Conservation (phyloP, 2,329 filamentous ascomycete species). For the Venturia pyrina region DNA sequence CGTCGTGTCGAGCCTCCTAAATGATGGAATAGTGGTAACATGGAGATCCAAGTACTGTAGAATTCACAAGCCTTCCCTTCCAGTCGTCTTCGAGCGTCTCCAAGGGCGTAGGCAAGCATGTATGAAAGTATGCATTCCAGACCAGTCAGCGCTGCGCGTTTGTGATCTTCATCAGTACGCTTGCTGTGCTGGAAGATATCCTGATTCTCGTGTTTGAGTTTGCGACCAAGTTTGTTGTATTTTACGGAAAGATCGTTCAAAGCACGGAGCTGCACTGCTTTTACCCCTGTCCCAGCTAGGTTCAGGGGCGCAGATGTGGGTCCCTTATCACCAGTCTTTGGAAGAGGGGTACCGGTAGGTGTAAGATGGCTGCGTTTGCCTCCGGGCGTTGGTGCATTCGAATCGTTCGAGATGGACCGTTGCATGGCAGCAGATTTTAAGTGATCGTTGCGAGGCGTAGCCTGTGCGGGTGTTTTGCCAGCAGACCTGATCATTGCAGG, state of each 20-base stretch:
- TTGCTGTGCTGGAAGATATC: slow-evolving; percentile 15
- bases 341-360: slow-evolving; percentile 1
- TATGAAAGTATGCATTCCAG: slow-evolving; percentile 38
- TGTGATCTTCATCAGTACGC: slow-evolving; percentile 22
- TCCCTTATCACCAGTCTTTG: slow-evolving; percentile 15
- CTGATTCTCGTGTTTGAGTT: slow-evolving; percentile 32
- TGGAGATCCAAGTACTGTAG: slow-evolving; percentile 16
- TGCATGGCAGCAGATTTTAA: slow-evolving; percentile 21
- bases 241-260: slow-evolving; percentile 30
- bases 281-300: slow-evolving; percentile 18
- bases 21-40: slow-evolving; percentile 26
- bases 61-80: slow-evolving; percentile 24
- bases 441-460: slow-evolving; percentile 4
- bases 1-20: slow-evolving; percentile 24
- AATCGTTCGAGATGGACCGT: slow-evolving; percentile 21
- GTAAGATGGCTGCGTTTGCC: background rate
- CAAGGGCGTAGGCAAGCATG: slow-evolving; percentile 27
- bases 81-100: slow-evolving; percentile 22
- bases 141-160: slow-evolving; percentile 30
- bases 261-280: slow-evolving; percentile 22
- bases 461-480: background rate
- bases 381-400: slow-evolving; percentile 9
- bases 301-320: slow-evolving; percentile 24
- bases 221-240: slow-evolving; percentile 31
- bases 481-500: slow-evolving; percentile 19